Conservation (phyloP, 306 rosid genomes). For the Vigna trinervia region DNA sequence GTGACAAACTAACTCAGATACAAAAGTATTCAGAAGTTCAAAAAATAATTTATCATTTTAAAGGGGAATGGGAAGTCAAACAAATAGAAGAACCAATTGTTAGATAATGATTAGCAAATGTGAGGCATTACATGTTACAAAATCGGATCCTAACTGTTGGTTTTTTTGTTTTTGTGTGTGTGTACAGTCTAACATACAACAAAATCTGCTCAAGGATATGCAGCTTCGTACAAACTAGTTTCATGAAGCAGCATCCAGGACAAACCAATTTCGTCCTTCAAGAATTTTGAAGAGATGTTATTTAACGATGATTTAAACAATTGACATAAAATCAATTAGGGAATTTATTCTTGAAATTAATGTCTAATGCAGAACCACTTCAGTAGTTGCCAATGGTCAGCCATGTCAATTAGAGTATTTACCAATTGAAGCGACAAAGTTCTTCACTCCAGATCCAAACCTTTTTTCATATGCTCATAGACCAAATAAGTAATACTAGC, state of each 20-base stretch:
- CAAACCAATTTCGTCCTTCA: conserved; percentile 6
- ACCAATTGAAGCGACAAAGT: neutral
- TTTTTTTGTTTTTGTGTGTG: neutral
- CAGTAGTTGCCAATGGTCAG: conserved; percentile 18
- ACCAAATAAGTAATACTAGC: conserved; percentile 26
- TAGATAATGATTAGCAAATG: neutral
- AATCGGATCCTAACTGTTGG: neutral
- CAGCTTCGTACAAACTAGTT: neutral
- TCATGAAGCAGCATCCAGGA: conserved; percentile 8
- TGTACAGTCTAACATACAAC: conserved; percentile 2
- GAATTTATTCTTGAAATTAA: conserved; percentile 18
- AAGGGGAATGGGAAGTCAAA: neutral
- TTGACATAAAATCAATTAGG: conserved; percentile 15
- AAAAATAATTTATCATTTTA: neutral
- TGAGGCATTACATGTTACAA: conserved; percentile 7
- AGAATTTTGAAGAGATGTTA: conserved; percentile 8
- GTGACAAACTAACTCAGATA: neutral
- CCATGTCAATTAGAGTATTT: conserved; percentile 17
- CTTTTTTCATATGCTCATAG: conserved; percentile 19
- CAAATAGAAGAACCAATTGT: neutral
- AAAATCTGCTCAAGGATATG: conserved; percentile 14
- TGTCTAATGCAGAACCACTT: neutral
- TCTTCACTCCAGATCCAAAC: conserved; percentile 20
- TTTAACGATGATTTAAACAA: conserved; percentile 1
- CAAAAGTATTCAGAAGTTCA: neutral